Base-by-base conservation (phyloP, 139 green algal genomes). In the Chlamydomonas sp. region DNA sequence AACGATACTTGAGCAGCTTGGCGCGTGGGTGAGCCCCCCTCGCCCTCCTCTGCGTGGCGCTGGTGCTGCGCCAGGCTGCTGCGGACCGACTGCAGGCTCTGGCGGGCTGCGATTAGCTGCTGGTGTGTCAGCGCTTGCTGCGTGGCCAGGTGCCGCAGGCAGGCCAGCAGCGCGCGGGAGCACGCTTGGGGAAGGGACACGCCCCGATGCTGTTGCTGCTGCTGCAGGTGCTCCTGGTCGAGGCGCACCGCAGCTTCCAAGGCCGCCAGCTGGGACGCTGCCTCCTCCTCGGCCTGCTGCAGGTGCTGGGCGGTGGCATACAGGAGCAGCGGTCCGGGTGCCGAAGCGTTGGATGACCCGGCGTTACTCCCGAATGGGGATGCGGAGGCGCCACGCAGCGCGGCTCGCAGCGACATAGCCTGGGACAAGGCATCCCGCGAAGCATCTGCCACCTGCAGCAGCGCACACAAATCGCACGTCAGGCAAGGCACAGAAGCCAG, bases 101-200 rank as follows among this genome's bases (percentile, higher is more conserved):
- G 83, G 4, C 49, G 83, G 0, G 83, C 83, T 0, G 20, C 16
- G n/a, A 72, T 8, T 5, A 87, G 61, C 15, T 79, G 62, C 72
- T 80, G 82, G 10, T 71, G 49, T n/a, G 82, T 17, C 3, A 87
- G 82, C 5, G 71, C 72, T 14, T 80, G 82, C 61, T 87, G 82
- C 4, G 60, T 80, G 9, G 61, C 58, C 4, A 80, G 61, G 5
- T 79, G 69, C 5, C 67, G 69, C 31, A 86, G 49, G 59, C 57
- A n/a, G 18, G 64, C 59, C 59, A 86, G 20, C 68, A 86, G 20
- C 4, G 62, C 3, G 62, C 80, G 66, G n/a, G 64, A 68, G 66
- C 16, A 14, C 4, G 59, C 80, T 67, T 83, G 75, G 57, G n/a
- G 6, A 61, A 5, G 31, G 73, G 3, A 63, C 59, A 6, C 69